Conservation (phyloP, 1,139 yeast genomes). For the Arxiozyma slooffiae region DNA sequence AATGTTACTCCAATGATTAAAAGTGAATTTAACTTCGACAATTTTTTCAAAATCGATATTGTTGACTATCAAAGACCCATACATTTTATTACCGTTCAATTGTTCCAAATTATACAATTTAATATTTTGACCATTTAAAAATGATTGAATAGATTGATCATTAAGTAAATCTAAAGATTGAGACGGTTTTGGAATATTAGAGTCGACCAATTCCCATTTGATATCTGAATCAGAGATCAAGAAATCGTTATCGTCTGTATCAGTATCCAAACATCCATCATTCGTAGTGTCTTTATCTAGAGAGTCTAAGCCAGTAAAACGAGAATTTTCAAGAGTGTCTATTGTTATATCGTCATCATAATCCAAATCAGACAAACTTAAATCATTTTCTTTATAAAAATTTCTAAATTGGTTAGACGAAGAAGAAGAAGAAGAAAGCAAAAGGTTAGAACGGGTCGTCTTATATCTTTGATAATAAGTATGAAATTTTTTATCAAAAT, state of each 20-base stretch:
- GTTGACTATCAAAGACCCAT: constrained; percentile 22
- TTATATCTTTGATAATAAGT: background rate
- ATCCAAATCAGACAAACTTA: constrained; percentile 6
- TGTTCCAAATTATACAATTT: constrained; percentile 8
- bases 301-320: background rate
- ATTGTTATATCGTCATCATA: background rate
- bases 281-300: background rate
- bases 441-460: no score
- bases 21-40: constrained; percentile 27
- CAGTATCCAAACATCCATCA: background rate
- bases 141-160: background rate
- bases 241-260: background rate
- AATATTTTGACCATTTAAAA: constrained; percentile 13
- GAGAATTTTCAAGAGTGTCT: background rate
- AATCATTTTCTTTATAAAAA: background rate
- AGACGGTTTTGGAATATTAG: constrained; percentile 1
- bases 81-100: constrained; percentile 13
- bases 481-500: constrained; percentile 8
- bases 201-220: constrained; percentile 5
- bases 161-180: background rate
- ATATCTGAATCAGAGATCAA: constrained; percentile 1
- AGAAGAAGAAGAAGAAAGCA: no score
- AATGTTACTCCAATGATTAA: constrained; percentile 26
- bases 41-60: constrained; percentile 28
- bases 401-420: background rate